Percentiles rank a stretch among this genome's conserved stretches.
Evolutionary conservation across 2,329 filamentous ascomycete species (phyloP).

Genomic region (Zasmidium angulare): DNA sequence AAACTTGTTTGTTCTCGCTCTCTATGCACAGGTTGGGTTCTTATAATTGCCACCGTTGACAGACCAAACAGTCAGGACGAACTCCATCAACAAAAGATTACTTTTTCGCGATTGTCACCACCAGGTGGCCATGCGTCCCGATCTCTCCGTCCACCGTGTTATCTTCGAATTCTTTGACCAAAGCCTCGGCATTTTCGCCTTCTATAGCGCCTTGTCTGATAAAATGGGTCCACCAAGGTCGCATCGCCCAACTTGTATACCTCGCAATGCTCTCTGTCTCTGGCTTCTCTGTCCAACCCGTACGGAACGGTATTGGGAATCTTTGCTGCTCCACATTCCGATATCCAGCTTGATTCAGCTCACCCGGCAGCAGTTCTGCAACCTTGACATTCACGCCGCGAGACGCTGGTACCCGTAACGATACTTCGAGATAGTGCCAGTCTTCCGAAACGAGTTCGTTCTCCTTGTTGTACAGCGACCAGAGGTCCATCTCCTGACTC

Average conservation of each 20-base stretch:
- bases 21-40: too few relatives aligned
- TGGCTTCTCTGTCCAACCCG: neutral
- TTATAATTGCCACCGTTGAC: too few relatives aligned
- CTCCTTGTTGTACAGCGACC: neutral
- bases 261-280: neutral
- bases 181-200: neutral
- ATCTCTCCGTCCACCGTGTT: neutral
- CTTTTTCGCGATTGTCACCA: neutral
- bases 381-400: neutral
- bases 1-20: neutral
- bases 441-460: neutral
- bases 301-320: neutral
- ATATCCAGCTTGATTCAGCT: neutral
- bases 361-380: neutral
- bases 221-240: neutral
- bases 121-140: neutral
- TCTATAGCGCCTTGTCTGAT: neutral
- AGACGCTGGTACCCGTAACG: neutral
- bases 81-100: too few relatives aligned
- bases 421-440: neutral
- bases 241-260: neutral
- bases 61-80: too few relatives aligned
- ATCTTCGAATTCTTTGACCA: neutral
- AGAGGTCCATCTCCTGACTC: neutral
- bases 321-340: neutral